A percentile compares a stretch with the other conserved stretches of the same genome.
Conservation (phyloP, 495 filamentous ascomycete genomes). For the Recurvomyces mirabilis region DNA sequence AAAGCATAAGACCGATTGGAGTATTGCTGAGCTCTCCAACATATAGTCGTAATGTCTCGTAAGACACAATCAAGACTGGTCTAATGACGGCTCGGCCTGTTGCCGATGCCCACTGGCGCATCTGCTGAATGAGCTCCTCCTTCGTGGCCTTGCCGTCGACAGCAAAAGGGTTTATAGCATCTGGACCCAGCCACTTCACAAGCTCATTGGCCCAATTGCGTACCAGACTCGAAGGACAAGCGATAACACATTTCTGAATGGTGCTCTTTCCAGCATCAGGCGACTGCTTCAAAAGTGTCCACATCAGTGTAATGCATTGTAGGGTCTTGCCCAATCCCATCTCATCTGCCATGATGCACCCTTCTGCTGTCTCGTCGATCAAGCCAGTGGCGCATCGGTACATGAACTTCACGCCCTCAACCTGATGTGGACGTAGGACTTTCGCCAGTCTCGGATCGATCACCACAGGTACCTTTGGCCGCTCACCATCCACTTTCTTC, state of each 20-base stretch:
- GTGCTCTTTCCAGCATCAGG: conserved; percentile 85
- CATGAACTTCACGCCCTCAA: conserved; percentile 97
- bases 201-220: conserved; percentile 96
- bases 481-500: conserved; percentile 69
- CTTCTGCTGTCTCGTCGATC: conserved; percentile 87
- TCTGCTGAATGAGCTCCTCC: conserved; percentile 74
- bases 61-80: conserved; percentile 98
- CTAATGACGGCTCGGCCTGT: conserved; percentile 80
- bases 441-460: conserved; percentile 89
- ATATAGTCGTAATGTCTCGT: conserved; percentile 88
- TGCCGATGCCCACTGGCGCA: conserved; percentile 90
- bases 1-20: conserved; percentile 87
- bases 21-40: conserved; percentile 77
- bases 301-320: conserved; percentile 75
- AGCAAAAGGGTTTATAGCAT: conserved; percentile 86
- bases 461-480: conserved; percentile 87
- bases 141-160: conserved; percentile 95
- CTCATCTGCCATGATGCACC: conserved; percentile 99
- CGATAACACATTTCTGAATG: conserved; percentile 96
- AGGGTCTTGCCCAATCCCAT: conserved; percentile 98
- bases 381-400: conserved; percentile 87
- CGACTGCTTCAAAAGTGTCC: conserved; percentile 92
- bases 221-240: conserved; percentile 94
- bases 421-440: conserved; percentile 89
- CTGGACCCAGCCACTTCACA: conserved; percentile 88